phyloP scores from a whole-genome alignment of 2,329 filamentous ascomycete genomes.

The Ciborinia camelliae region DNA sequence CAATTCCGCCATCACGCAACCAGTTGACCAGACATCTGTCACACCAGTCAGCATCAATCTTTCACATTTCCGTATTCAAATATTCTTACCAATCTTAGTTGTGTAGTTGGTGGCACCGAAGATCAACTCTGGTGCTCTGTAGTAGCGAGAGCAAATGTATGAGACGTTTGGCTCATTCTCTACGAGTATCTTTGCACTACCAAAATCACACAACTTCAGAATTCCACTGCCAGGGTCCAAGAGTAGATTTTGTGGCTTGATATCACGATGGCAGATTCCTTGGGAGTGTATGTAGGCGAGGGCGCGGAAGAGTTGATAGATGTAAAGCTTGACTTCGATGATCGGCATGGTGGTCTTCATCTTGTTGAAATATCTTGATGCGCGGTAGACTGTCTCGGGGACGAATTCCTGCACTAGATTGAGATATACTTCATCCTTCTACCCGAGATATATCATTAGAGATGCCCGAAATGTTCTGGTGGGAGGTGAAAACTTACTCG shows the following conservation, averaged over 20 bases:
- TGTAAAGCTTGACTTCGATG: slow-evolving; percentile 98
- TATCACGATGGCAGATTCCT: slow-evolving; percentile 97
- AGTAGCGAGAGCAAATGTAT: slow-evolving; percentile 99
- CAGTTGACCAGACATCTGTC: slow-evolving; percentile 96
- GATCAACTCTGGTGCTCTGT: slow-evolving; percentile 94
- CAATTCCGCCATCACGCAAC: slow-evolving; percentile 98
- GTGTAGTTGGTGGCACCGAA: slow-evolving; percentile 99
- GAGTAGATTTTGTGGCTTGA: slow-evolving; percentile 97
- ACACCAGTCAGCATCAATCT: slow-evolving; percentile 21
- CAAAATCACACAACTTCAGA: slow-evolving; percentile 97
- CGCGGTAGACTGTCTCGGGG: slow-evolving; percentile 96
- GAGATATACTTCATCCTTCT: slow-evolving; percentile 98
- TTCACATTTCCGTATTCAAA: slow-evolving; percentile 21
- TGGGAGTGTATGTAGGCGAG: slow-evolving; percentile 99
- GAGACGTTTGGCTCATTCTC: slow-evolving; percentile 99
- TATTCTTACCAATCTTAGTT: slow-evolving; percentile 89
- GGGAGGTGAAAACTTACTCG: slow-evolving; percentile 59
- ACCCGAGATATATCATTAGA: slow-evolving; percentile 26
- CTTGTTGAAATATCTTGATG: slow-evolving; percentile 99
- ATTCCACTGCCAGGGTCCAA: slow-evolving; percentile 88
- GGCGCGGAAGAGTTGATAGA: slow-evolving; percentile 97
- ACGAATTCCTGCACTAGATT: slow-evolving; percentile 98
- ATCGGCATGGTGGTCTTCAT: slow-evolving; percentile 99
- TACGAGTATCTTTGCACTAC: slow-evolving; percentile 96
- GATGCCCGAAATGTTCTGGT: not conserved